Conservation (phyloP, 441 rosid genomes). For the Syzygium syzygioides region DNA sequence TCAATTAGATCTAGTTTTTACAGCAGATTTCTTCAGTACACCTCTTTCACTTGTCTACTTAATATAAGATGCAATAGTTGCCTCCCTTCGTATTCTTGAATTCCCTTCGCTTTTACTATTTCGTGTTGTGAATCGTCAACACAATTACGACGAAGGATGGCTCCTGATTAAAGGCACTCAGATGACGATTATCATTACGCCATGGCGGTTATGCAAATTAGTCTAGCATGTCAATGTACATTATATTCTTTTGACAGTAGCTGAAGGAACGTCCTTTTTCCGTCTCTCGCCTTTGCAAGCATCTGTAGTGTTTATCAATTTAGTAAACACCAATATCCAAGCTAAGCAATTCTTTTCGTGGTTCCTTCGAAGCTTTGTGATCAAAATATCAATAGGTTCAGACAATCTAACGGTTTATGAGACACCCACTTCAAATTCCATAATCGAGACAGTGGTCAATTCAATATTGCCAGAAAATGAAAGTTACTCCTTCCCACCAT, state of each 20-base stretch:
- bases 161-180: background rate
- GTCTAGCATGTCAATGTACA: background rate
- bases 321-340: background rate
- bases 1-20: background rate
- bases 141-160: background rate
- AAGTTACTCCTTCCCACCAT: background rate
- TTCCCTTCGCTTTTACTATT: background rate
- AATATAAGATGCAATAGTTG: background rate
- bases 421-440: background rate
- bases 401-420: background rate
- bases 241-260: background rate
- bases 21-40: background rate
- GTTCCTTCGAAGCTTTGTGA: background rate
- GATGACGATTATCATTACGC: background rate
- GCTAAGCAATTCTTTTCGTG: background rate
- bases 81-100: background rate
- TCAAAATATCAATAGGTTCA: background rate
- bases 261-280: background rate
- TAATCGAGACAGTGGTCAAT: background rate
- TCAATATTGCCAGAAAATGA: background rate
- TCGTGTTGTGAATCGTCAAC: background rate
- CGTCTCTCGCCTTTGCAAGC: background rate
- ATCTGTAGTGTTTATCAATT: background rate
- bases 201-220: background rate
- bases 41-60: background rate